phyloP scores from a whole-genome alignment of 1,284 basidiomycete species.

The Ganoderma resinaceum region DNA sequence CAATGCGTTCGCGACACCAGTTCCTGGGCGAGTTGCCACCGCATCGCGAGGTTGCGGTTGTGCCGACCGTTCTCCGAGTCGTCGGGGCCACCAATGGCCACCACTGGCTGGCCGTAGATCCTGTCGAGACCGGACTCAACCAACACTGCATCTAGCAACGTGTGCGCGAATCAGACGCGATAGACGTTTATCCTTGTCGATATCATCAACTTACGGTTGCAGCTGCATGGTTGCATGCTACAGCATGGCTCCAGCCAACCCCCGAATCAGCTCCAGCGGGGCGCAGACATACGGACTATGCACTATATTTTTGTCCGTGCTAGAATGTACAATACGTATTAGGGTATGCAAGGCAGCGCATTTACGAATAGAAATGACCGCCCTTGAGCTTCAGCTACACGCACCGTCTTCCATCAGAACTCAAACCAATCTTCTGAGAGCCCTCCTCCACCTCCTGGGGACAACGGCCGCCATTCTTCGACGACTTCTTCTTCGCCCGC shows the following conservation, averaged over 20 bases:
- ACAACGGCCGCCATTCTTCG: slow-evolving; percentile 47
- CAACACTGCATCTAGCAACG: neutral
- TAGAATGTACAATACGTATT: slow-evolving; percentile 16
- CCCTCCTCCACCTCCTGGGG: slow-evolving; percentile 39
- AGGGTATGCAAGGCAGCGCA: slow-evolving; percentile 13
- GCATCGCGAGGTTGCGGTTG: slow-evolving; percentile 6
- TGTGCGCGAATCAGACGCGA: slow-evolving; percentile 1
- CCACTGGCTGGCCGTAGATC: neutral
- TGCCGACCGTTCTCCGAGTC: slow-evolving; percentile 1
- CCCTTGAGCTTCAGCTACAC: neutral
- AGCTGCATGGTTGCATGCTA: neutral
- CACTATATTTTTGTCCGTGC: neutral
- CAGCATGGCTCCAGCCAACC: neutral
- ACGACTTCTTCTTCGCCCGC: slow-evolving; percentile 37
- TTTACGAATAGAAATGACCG: slow-evolving; percentile 4
- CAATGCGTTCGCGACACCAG: slow-evolving; percentile 14
- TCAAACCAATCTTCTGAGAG: slow-evolving; percentile 40
- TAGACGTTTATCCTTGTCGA: neutral
- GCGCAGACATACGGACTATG: neutral
- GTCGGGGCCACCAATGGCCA: neutral
- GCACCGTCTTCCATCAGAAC: slow-evolving; percentile 16
- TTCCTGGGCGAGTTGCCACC: slow-evolving; percentile 19
- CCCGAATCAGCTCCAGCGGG: neutral
- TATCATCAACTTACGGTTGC: neutral
- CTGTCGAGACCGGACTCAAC: slow-evolving; percentile 1